phyloP scores from a whole-genome alignment of 2,329 filamentous ascomycete species.

The Chaetomiaceae sp. region DNA sequence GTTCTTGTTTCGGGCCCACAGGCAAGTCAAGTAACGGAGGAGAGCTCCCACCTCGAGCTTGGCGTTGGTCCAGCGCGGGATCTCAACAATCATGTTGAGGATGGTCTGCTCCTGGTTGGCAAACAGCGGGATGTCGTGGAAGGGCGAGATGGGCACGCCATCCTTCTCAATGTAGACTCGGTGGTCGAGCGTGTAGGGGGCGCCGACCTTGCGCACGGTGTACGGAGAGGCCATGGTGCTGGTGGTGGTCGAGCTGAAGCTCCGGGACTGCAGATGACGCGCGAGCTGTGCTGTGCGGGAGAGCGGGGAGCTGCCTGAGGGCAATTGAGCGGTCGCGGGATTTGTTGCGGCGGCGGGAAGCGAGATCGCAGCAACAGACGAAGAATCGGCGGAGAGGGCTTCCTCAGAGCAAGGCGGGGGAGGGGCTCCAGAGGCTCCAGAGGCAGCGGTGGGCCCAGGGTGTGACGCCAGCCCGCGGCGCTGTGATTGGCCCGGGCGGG shows the following conservation, averaged over 20 bases:
- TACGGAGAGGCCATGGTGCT: conserved; percentile 55
- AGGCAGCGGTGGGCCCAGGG: conserved; percentile 16
- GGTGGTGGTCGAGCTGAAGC: conserved; percentile 30
- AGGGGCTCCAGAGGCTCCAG: conserved; percentile 20
- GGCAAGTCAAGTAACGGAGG: not conserved
- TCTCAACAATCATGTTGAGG: conserved; percentile 99
- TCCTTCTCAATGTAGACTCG: conserved; percentile 97
- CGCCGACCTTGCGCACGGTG: conserved; percentile 78
- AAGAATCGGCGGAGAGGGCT: conserved; percentile 12
- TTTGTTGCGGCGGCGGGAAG: conserved; percentile 15
- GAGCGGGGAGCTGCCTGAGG: conserved; percentile 40
- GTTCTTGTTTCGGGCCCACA: not conserved
- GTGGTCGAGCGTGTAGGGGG: conserved; percentile 92
- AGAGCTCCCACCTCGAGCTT: conserved; percentile 78
- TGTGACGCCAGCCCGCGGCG: conserved; percentile 27
- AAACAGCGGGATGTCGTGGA: conserved; percentile 98
- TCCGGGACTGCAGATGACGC: conserved; percentile 40
- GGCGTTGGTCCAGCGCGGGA: conserved; percentile 98
- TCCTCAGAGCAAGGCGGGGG: conserved; percentile 25
- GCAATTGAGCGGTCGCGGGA: conserved; percentile 23
- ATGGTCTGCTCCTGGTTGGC: conserved; percentile 94
- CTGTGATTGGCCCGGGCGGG: conserved; percentile 27
- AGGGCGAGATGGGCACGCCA: conserved; percentile 87
- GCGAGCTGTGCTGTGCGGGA: conserved; percentile 51
- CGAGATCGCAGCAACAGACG: conserved; percentile 7